Evolutionary conservation across 352 stramenopile genomes (phyloP), one percentile per base, ranked within the genome.

Genomic region (Plasmopara viticola): DNA sequence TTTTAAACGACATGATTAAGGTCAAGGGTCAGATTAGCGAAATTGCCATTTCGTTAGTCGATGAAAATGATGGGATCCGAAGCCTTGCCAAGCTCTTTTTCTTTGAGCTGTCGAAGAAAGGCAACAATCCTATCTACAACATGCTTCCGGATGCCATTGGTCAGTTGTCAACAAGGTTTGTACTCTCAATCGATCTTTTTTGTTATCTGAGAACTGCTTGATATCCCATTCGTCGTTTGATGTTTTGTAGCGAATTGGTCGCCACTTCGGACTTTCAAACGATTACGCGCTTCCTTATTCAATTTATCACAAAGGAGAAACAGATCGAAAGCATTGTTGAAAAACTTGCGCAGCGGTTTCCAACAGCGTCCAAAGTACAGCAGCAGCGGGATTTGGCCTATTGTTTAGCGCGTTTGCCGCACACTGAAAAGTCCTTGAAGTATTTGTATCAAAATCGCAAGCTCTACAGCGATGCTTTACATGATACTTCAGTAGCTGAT

Each of bases 1-100:
- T 99, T 66, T 71, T 99, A 31, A 99, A 99, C 69, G 96, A 99
- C 60, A 99, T 99, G 97, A 96, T 99, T 37, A 98, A 98, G 74
- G 94, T 98, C n/a, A 98, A 98, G 63, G 94, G 91, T 13, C 88
- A 98, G 66, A 85, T 96, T 44, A 92, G 81, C 48, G 84, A 98
- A 51, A 97, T 99, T 50, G 95, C 95, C 4, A 82, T 98, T 9
- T 97, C 88, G 34, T 68, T 99, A 17, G 79, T 96, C 9, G 96
- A 99, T 62, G 64, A 91, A n/a, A 93, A 96, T 39, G 64, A 81
- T 33, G 66, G 84, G 30, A 98, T 99, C 50, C 80, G 83, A 12
- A 90, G 97, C 51, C 89, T 98, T 51, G 87, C 96, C 12, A 87
- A 92, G 59, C 66, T 98, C 4, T 97, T 99, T 48, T 99, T 99